Evolutionary conservation across 129 eudicot genomes (phyloP).

Genomic region (Helichrysum umbraculigerum): DNA sequence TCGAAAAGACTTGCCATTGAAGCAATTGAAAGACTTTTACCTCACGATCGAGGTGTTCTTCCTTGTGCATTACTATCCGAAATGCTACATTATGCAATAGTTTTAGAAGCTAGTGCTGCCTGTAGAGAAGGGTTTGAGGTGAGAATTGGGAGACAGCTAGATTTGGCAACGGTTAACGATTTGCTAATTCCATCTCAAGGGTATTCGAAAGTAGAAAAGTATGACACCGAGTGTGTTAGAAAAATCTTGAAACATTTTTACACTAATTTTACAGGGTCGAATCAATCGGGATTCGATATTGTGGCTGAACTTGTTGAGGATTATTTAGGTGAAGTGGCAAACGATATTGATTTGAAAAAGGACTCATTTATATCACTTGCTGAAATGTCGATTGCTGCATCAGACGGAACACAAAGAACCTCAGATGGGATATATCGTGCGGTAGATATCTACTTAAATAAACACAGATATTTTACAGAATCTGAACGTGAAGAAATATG

Average conservation of each 20-base stretch:
- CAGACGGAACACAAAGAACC: slow-evolving; percentile 34
- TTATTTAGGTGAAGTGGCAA: slow-evolving; percentile 51
- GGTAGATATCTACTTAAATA: slow-evolving; percentile 51
- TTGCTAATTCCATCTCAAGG: slow-evolving; percentile 59
- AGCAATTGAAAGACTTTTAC: slow-evolving; percentile 54
- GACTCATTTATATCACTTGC: slow-evolving; percentile 46
- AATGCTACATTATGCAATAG: slow-evolving; percentile 50
- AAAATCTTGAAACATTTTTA: slow-evolving; percentile 62
- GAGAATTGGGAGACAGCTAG: slow-evolving; percentile 60
- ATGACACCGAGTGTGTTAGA: slow-evolving; percentile 52
- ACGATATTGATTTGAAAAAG: slow-evolving; percentile 48
- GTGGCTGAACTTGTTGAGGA: slow-evolving; percentile 67
- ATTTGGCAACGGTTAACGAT: slow-evolving; percentile 51
- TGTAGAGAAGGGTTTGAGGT: slow-evolving; percentile 56
- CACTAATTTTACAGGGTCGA: slow-evolving; percentile 25
- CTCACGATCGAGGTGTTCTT: slow-evolving; percentile 41
- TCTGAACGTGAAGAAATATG: slow-evolving; percentile 61
- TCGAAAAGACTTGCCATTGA: slow-evolving; percentile 54
- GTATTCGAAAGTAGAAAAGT: slow-evolving; percentile 49
- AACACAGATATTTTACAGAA: slow-evolving; percentile 61
- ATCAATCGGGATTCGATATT: slow-evolving; percentile 24
- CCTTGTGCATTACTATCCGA: slow-evolving; percentile 47
- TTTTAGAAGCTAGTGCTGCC: slow-evolving; percentile 36
- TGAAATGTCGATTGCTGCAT: slow-evolving; percentile 50
- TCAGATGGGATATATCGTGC: slow-evolving; percentile 66